Base-by-base conservation (phyloP, 2,329 filamentous ascomycete species). In the Microcera coccophila region DNA sequence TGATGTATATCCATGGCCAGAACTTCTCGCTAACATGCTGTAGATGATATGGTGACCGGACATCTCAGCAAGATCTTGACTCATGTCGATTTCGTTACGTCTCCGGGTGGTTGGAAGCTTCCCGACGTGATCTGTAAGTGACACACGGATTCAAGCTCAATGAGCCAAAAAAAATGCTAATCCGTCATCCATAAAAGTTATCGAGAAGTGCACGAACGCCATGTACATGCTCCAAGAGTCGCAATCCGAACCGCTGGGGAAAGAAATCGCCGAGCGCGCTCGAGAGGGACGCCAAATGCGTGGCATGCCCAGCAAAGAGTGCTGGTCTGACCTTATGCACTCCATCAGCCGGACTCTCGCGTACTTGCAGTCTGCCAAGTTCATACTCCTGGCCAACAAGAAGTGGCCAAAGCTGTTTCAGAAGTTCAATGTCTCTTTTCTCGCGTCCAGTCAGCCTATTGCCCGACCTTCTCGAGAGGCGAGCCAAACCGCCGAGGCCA, bases 361-460 rank as follows among this genome's bases (percentile, higher is more conserved):
- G 3, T 58, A 58, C 40, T 35, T 35, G 1, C 32, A 47, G 4
- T 51, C 53, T 2, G 42, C 45, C 1, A 36, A 42, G 9, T 49
- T 48, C 32, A 45, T 59, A 0, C 28, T 55, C 1, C 17, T 38
- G 5, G 55, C 55, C 5, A 44, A 42, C 2, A 21, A 29, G 0
- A 44, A 39, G 11, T 65, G 63, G 53, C 60, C 58, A 0, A 22
- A 31, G 5, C 49, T 65, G 2, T 64, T 66, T 5, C 29, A 50
- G 16, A 47, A 56, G n/a, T 58, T 62, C 17, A 36, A 52, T 5
- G 41, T 67, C 2, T 49, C 41, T 0, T 44, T 36, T 10, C 20
- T 62, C 2, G 44, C 52, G 1, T 65, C 63, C 0, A 50, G 49
- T 14, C 9, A 36, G 16, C 21, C 15, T 11, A 35, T 46, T 20